A percentile compares a stretch with the other conserved stretches of the same genome.
These are phyloP conservation scores for Entomortierella chlamydospora DNA, from an alignment of 192 early-diverging fungal species.

Conservation along the genomic window DNA sequence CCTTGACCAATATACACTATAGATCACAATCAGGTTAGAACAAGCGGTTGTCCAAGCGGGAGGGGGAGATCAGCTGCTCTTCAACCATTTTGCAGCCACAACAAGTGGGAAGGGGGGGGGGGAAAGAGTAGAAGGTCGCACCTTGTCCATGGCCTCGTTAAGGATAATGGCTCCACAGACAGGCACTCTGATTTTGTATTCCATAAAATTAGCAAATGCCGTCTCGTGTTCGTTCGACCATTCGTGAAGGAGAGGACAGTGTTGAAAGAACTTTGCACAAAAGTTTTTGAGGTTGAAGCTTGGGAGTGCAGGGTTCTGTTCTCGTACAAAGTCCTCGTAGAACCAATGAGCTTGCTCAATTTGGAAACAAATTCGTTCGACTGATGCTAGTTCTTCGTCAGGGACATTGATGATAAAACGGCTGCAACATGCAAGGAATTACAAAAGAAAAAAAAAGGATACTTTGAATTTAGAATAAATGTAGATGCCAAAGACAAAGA, in stretches of 20 bases:
- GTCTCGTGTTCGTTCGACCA: slow-evolving; percentile 90
- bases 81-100: too few relatives aligned
- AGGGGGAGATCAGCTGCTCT: too few relatives aligned
- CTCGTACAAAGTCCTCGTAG: slow-evolving; percentile 98
- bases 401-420: slow-evolving; percentile 99
- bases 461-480: too few relatives aligned
- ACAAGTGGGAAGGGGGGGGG: not conserved
- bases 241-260: slow-evolving; percentile 90
- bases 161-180: slow-evolving; percentile 98
- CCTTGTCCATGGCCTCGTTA: slow-evolving; percentile 83
- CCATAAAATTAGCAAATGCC: slow-evolving; percentile 92
- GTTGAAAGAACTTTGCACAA: slow-evolving; percentile 84
- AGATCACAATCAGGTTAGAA: not conserved
- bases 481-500: too few relatives aligned
- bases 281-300: slow-evolving; percentile 89
- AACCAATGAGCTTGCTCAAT: slow-evolving; percentile 99
- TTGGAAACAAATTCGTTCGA: slow-evolving; percentile 98
- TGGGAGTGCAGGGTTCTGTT: slow-evolving; percentile 82
- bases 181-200: slow-evolving; percentile 96
- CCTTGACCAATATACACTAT: slow-evolving; percentile 88
- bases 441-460: not conserved
- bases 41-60: not conserved
- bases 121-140: slow-evolving; percentile 9
- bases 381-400: slow-evolving; percentile 91
- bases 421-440: slow-evolving; percentile 24